Conservation (phyloP, 1,139 yeast species). For the Candida glucosophila region DNA sequence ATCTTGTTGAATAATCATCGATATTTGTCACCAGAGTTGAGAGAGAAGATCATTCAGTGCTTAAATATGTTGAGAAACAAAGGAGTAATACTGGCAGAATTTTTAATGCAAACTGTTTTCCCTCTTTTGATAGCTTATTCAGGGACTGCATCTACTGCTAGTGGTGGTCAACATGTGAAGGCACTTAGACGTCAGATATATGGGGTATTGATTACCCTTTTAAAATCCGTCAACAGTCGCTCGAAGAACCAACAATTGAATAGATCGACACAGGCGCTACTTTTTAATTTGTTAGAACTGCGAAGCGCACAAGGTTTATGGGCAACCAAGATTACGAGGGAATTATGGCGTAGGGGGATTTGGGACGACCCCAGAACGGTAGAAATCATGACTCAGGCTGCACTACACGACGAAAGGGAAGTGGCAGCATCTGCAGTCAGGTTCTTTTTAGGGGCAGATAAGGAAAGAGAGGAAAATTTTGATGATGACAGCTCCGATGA, state of each 20-base stretch:
- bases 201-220: slow-evolving; percentile 62
- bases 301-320: slow-evolving; percentile 80
- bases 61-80: slow-evolving; percentile 86
- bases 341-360: slow-evolving; percentile 92
- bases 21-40: slow-evolving; percentile 71
- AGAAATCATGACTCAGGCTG: slow-evolving; percentile 94
- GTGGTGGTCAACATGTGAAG: slow-evolving; percentile 70
- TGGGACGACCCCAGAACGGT: slow-evolving; percentile 98
- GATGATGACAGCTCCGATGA: slow-evolving; percentile 69
- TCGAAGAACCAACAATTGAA: slow-evolving; percentile 82
- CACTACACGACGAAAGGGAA: slow-evolving; percentile 78
- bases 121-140: slow-evolving; percentile 63
- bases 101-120: slow-evolving; percentile 75
- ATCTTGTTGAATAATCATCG: slow-evolving; percentile 69
- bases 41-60: slow-evolving; percentile 88
- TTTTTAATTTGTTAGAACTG: slow-evolving; percentile 76
- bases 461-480: slow-evolving; percentile 80
- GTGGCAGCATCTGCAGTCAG: slow-evolving; percentile 85
- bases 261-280: slow-evolving; percentile 80
- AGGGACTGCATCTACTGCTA: slow-evolving; percentile 22
- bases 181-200: slow-evolving; percentile 78
- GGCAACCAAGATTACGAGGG: slow-evolving; percentile 94
- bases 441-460: slow-evolving; percentile 91
- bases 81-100: slow-evolving; percentile 71
- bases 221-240: slow-evolving; percentile 78